Evolutionary conservation across 192 early-diverging fungal species (phyloP).

Genomic region (Fimicolochytrium jonesii): DNA sequence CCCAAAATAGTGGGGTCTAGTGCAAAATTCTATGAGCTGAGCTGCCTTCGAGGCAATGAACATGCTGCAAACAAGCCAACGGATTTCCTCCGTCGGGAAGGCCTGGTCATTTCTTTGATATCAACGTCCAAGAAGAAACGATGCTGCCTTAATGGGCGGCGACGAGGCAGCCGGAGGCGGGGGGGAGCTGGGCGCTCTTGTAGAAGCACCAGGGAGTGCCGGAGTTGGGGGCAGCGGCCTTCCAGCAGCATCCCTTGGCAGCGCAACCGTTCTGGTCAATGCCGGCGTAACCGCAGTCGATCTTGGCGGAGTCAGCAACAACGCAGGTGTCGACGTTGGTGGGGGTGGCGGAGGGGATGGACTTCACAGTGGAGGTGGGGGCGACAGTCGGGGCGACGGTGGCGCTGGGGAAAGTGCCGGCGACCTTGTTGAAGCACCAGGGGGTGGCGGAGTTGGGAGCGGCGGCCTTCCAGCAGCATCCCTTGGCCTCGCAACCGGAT

Average conservation of each 20-base stretch:
- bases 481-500: slow-evolving; percentile 6
- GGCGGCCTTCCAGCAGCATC: slow-evolving; percentile 11
- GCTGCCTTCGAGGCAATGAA: no score
- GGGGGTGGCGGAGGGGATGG: background rate
- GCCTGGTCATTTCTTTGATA: no score
- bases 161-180: no score
- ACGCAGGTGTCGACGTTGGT: background rate
- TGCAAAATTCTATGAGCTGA: no score
- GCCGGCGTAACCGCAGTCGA: slow-evolving; percentile 7
- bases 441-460: background rate
- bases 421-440: slow-evolving; percentile 12
- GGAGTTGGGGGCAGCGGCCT: background rate
- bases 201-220: slow-evolving; percentile 1
- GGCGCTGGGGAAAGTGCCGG: background rate
- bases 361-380: background rate
- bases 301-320: background rate
- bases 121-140: no score
- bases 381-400: background rate
- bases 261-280: slow-evolving; percentile 4
- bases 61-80: no score
- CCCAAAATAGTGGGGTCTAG: no score
- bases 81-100: no score
- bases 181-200: no score
- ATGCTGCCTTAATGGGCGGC: no score
- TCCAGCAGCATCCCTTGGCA: slow-evolving; percentile 10